Percentiles rank a stretch among this genome's conserved stretches.
phyloP scores from a whole-genome alignment of 805 yeast species.

The Metschnikowia kofuensis region DNA sequence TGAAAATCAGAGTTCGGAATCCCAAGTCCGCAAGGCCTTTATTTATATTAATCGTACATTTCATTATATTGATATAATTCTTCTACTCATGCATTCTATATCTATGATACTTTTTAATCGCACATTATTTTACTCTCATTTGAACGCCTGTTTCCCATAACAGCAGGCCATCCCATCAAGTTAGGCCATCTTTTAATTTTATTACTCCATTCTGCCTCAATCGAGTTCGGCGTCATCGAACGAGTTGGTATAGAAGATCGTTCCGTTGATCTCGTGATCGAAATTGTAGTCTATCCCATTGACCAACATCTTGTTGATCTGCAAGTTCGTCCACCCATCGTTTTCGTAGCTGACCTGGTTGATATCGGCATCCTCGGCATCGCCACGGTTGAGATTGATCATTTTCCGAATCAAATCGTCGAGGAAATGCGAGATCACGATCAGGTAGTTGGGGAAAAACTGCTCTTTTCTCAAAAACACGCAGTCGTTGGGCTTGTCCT shows the following conservation, averaged over 20 bases:
- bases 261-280: slow-evolving; percentile 40
- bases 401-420: slow-evolving; percentile 31
- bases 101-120: too few relatives aligned
- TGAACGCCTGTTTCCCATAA: too few relatives aligned
- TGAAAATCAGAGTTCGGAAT: too few relatives aligned
- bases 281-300: slow-evolving; percentile 34
- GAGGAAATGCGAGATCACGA: slow-evolving; percentile 34
- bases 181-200: too few relatives aligned
- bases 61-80: too few relatives aligned
- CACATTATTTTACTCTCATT: too few relatives aligned
- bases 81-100: too few relatives aligned
- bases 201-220: not conserved
- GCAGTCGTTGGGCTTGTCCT: slow-evolving; percentile 16
- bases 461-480: slow-evolving; percentile 12
- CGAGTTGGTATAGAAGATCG: slow-evolving; percentile 31
- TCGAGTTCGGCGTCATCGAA: slow-evolving; percentile 17
- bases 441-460: slow-evolving; percentile 17
- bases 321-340: slow-evolving; percentile 34
- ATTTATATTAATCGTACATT: too few relatives aligned
- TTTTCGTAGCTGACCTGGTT: slow-evolving; percentile 26
- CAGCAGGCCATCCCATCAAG: not conserved
- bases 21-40: too few relatives aligned
- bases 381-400: slow-evolving; percentile 36
- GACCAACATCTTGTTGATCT: slow-evolving; percentile 25
- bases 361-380: slow-evolving; percentile 36